phyloP scores from a whole-genome alignment of 2,329 filamentous ascomycete species.

The Lojkania enalia region DNA sequence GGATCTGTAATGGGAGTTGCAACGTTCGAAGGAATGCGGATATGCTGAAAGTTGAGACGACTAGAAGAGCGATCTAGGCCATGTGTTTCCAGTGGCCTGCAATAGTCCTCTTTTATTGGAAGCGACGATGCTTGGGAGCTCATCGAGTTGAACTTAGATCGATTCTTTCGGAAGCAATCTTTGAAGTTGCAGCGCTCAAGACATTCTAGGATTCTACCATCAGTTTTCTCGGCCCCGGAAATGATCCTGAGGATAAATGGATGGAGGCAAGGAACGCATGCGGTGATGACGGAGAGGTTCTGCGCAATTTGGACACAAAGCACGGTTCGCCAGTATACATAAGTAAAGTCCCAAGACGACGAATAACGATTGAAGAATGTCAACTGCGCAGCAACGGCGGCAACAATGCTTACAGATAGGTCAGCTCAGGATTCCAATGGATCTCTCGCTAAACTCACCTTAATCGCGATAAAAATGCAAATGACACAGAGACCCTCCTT shows the following conservation, averaged over 20 bases:
- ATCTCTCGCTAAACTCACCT: conserved; percentile 25
- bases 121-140: conserved; percentile 7
- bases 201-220: conserved; percentile 13
- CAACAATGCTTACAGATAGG: conserved; percentile 33
- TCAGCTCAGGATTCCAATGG: no score
- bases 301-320: conserved; percentile 34
- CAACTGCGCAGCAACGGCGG: conserved; percentile 24
- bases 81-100: conserved; percentile 32
- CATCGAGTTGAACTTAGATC: conserved; percentile 11
- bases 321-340: conserved; percentile 22
- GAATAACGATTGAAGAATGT: conserved; percentile 25
- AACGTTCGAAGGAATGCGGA: conserved; percentile 20
- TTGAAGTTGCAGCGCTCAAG: neutral
- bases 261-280: conserved; percentile 30
- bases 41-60: conserved; percentile 24
- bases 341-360: conserved; percentile 14
- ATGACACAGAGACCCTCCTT: conserved; percentile 28
- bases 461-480: conserved; percentile 26
- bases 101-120: conserved; percentile 27
- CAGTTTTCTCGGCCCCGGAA: conserved; percentile 18
- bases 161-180: conserved; percentile 9
- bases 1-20: conserved; percentile 18
- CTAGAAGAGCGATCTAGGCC: conserved; percentile 28
- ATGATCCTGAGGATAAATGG: conserved; percentile 29
- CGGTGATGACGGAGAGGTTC: conserved; percentile 34